These are phyloP conservation scores for Conoideocrella luteorostrata DNA, from an alignment of 2,329 filamentous ascomycete genomes.

Conservation along the genomic window DNA sequence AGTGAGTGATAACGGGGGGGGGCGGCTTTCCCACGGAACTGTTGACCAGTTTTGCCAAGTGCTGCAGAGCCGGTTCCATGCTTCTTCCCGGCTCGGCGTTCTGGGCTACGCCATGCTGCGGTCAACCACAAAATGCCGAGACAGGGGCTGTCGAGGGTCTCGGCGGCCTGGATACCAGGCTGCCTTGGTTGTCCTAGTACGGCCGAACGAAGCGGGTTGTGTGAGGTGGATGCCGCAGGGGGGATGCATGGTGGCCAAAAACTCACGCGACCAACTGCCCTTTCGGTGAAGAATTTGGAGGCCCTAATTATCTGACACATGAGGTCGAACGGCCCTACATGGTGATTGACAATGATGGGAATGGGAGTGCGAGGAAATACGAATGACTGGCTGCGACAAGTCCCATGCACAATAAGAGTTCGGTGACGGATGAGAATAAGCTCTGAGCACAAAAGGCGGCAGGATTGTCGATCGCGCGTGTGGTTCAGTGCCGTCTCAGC, in stretches of 20 bases:
- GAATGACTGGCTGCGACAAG: neutral
- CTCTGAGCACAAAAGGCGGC: neutral
- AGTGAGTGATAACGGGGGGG: neutral
- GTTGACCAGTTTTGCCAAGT: neutral
- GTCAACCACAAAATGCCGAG: no score
- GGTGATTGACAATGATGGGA: no score
- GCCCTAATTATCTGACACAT: neutral
- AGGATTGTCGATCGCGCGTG: conserved; percentile 2
- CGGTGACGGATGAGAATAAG: conserved; percentile 5
- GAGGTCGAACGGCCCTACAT: no score
- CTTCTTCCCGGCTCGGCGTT: neutral
- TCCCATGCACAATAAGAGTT: neutral
- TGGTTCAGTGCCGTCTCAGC: conserved; percentile 3
- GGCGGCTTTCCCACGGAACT: neutral
- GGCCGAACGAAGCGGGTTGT: neutral
- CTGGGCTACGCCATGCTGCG: neutral
- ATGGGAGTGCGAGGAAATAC: no score
- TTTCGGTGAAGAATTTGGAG: conserved; percentile 5
- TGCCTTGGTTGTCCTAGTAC: neutral
- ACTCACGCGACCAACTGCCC: conserved; percentile 16
- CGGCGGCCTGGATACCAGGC: no score
- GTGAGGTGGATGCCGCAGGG: neutral
- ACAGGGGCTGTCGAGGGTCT: no score
- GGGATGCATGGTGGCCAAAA: neutral
- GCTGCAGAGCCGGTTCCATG: neutral